These are phyloP conservation scores for Termitomyces sp. DNA, from an alignment of 768 basidiomycete genomes.

Conservation along the genomic window DNA sequence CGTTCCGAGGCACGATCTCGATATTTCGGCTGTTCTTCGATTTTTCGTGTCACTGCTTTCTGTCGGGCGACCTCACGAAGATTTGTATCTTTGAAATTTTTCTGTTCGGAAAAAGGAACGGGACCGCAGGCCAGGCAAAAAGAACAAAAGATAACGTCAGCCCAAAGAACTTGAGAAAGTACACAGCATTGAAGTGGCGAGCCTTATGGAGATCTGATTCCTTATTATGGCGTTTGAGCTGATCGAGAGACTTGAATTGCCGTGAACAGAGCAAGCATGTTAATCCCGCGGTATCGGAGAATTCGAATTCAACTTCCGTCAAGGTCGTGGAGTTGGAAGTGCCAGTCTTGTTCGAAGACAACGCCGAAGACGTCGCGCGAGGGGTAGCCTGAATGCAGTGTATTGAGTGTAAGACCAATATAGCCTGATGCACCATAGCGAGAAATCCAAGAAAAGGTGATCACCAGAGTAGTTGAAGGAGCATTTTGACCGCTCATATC, in stretches of 20 bases:
- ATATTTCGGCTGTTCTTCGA: constrained; percentile 69
- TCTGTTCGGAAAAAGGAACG: constrained; percentile 44
- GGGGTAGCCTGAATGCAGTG: constrained; percentile 20
- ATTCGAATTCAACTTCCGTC: constrained; percentile 69
- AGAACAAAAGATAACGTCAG: constrained; percentile 26
- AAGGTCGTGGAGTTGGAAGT: constrained; percentile 11
- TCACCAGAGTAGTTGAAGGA: constrained; percentile 27
- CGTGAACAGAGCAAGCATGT: constrained; percentile 90
- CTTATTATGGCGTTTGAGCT: constrained; percentile 84
- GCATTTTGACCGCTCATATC: constrained; percentile 22
- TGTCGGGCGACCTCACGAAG: constrained; percentile 71
- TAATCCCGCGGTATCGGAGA: constrained; percentile 66
- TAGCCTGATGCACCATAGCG: constrained; percentile 14
- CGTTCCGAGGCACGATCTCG: constrained; percentile 94
- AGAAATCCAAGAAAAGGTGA: constrained; percentile 22
- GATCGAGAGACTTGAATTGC: constrained; percentile 85
- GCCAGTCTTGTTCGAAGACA: constrained; percentile 12
- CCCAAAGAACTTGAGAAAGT: constrained; percentile 16
- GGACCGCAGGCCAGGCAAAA: constrained; percentile 7
- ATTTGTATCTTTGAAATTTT: constrained; percentile 73
- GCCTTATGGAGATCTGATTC: constrained; percentile 97
- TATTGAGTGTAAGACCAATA: constrained; percentile 22
- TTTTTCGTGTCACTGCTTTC: constrained; percentile 48
- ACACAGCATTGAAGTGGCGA: constrained; percentile 38
- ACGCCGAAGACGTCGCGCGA: constrained; percentile 13